A percentile compares a stretch with the other conserved stretches of the same genome.
phyloP scores from a whole-genome alignment of 306 rosid species.

The Crotalaria pallida region DNA sequence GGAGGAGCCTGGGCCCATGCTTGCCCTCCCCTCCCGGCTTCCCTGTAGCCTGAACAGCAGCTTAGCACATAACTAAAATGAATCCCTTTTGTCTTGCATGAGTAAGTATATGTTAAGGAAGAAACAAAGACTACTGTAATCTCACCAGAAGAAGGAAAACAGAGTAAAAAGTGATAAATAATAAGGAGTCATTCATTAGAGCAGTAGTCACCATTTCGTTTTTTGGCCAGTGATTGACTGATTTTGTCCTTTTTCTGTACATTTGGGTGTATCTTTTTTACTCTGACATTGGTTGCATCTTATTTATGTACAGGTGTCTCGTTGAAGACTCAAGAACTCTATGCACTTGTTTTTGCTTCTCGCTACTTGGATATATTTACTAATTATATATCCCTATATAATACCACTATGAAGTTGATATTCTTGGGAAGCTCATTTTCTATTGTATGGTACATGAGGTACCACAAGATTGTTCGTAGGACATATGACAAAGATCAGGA shows the following conservation, averaged over 20 bases:
- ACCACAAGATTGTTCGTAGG: slow-evolving; percentile 71
- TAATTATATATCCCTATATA: slow-evolving; percentile 52
- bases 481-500: slow-evolving; percentile 90
- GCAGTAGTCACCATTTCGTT: neutral
- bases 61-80: neutral
- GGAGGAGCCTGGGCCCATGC: too few species aligned
- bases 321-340: slow-evolving; percentile 91
- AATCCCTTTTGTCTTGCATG: neutral
- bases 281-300: slow-evolving; percentile 17
- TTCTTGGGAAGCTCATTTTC: slow-evolving; percentile 86
- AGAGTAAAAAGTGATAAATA: neutral
- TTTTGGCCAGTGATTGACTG: neutral
- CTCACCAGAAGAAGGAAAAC: neutral
- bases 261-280: neutral
- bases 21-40: too few species aligned
- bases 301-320: slow-evolving; percentile 57
- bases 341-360: slow-evolving; percentile 64
- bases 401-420: slow-evolving; percentile 76
- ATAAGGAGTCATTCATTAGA: neutral
- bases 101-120: neutral
- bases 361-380: slow-evolving; percentile 84
- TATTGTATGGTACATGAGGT: slow-evolving; percentile 89
- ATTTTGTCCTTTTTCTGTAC: neutral
- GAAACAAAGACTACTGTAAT: neutral
- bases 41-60: neutral